These are phyloP conservation scores for Plasmodium falciparum DNA, from an alignment of 169 alveolate species.

Conservation along the genomic window DNA sequence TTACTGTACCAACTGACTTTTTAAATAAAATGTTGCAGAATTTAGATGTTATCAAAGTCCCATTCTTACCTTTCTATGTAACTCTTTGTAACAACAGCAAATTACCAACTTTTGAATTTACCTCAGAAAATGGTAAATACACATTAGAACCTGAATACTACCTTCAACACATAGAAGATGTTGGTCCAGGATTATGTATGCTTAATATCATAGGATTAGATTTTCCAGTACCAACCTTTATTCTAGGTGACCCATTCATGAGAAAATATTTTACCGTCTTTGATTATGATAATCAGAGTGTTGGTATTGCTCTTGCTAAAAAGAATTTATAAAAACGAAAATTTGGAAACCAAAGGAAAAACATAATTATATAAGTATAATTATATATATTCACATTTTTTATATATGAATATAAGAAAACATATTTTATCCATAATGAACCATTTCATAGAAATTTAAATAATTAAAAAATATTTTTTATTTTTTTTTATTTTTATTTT, in stretches of 20 bases:
- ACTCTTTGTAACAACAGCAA: constrained; percentile 8
- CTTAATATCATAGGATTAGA: constrained; percentile 10
- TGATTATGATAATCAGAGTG: constrained; percentile 58
- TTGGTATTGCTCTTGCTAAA: constrained; percentile 62
- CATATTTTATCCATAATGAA: too few species aligned
- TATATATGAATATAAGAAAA: too few species aligned
- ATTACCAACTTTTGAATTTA: constrained; percentile 36
- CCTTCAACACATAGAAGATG: constrained; percentile 11
- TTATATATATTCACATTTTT: too few species aligned
- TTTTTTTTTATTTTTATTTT: too few species aligned
- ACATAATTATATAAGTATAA: not conserved
- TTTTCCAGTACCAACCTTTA: constrained; percentile 9
- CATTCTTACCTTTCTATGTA: constrained; percentile 39
- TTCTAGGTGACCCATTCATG: constrained; percentile 73
- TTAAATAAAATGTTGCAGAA: constrained; percentile 5
- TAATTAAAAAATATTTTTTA: too few species aligned
- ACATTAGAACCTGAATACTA: constrained; percentile 59
- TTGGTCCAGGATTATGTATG: not conserved
- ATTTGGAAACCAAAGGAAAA: not conserved
- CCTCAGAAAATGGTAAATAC: constrained; percentile 7
- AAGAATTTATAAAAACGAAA: not conserved
- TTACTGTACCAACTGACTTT: constrained; percentile 34
- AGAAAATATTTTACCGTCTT: constrained; percentile 74
- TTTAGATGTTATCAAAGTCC: constrained; percentile 15
- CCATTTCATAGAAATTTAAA: too few species aligned